Base-by-base conservation (phyloP, 176 grass and related monocot genomes). In the Lolium perenne region DNA sequence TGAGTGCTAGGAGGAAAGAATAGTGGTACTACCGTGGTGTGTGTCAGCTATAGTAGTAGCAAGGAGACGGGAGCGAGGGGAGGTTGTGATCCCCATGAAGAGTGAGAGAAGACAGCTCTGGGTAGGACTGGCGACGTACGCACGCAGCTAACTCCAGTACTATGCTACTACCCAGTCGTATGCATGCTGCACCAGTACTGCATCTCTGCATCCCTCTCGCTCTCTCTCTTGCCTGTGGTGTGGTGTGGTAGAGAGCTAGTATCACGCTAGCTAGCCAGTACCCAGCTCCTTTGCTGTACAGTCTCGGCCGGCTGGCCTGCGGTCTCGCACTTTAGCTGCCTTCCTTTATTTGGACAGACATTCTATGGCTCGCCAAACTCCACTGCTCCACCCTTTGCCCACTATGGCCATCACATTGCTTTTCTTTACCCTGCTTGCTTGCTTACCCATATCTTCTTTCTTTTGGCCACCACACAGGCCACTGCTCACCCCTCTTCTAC, bases 271-370 rank as follows among this genome's bases (percentile, higher is more conserved):
- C 14, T 55, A 16, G 15, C 53, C 50, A 53, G 41, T 45, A 45
- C 6, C 41, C 7, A 45, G 41, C 41, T 45, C 8, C 46, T 47
- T 86, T 71, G 54, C 23, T 63, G 13, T 59, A 87, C 89, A 91
- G 84, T 90, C n/a, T 14, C 65, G 45, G 35, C 7, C 79, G 32
- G 32, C 32, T 57, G 79, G 26, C 11, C 54, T 56, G 54, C 17
- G 54, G 78, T 41, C 74, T 62, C 89, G 54, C 85, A 51, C 89
- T 91, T 91, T 77, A 77, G 81, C 77, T 91, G 89, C 89, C 89
- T 84, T 76, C 21, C 89, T 91, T 91, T 91, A 91, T 88, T 91
- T 88, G 89, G 85, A 91, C 85, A 85, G 70, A 91, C 89, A 91
- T 91, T 91, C 82, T 20, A 91, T 81, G 76, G 85, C 81, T 80